Conservation (phyloP, 2,329 filamentous ascomycete genomes). For the Pseudogymnoascus sp. region DNA sequence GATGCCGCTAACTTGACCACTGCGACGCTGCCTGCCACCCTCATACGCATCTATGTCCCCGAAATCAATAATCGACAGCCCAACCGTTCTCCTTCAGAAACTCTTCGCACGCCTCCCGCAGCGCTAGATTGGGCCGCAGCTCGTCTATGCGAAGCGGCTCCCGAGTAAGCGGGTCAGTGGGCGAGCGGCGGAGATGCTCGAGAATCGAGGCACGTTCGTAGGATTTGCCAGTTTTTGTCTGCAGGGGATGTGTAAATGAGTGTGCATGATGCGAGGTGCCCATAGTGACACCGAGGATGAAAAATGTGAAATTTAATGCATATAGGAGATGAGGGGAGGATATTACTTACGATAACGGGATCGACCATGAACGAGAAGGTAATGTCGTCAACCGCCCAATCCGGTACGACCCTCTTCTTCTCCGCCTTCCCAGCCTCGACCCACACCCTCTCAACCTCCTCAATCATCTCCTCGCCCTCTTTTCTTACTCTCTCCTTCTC, state of each 20-base stretch:
- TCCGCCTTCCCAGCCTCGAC: constrained; percentile 38
- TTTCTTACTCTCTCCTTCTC: constrained; percentile 42
- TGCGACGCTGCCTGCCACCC: not conserved
- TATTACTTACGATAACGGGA: constrained; percentile 39
- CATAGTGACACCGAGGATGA: not conserved
- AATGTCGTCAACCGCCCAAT: constrained; percentile 72
- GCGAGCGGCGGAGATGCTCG: constrained; percentile 71
- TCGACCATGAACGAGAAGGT: constrained; percentile 69
- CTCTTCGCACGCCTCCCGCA: constrained; percentile 76
- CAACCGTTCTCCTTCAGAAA: constrained; percentile 84
- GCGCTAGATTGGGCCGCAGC: constrained; percentile 70
- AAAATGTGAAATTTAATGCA: not conserved
- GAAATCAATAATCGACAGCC: constrained; percentile 74
- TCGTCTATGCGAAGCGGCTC: constrained; percentile 63
- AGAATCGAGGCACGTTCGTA: constrained; percentile 83
- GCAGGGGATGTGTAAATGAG: constrained; percentile 12
- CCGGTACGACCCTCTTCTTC: constrained; percentile 56
- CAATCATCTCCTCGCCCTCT: constrained; percentile 24
- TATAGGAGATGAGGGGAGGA: not conserved
- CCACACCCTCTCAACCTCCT: constrained; percentile 36
- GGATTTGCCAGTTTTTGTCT: constrained; percentile 79
- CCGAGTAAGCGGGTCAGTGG: constrained; percentile 76
- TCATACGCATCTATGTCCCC: not conserved
- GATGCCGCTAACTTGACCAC: not conserved
- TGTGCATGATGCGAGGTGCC: not conserved